A percentile compares a stretch with the other conserved stretches of the same genome.
phyloP scores from a whole-genome alignment of 306 rosid genomes.

The Trifolium pratense region DNA sequence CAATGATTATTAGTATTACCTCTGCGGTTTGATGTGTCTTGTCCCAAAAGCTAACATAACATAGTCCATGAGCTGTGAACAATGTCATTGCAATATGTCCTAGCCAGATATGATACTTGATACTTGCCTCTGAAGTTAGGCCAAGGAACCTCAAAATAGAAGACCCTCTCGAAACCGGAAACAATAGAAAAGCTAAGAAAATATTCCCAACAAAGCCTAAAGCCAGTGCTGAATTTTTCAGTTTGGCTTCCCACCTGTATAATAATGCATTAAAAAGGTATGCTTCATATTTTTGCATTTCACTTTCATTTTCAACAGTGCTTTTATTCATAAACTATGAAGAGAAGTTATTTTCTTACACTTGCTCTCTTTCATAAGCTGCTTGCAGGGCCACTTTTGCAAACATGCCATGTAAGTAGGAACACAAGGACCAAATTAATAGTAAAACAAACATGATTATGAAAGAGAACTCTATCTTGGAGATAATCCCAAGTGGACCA shows the following conservation, averaged over 20 bases:
- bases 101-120: conserved; percentile 83
- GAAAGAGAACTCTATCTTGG: conserved; percentile 53
- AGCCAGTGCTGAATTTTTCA: conserved; percentile 47
- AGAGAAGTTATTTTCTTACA: conserved; percentile 47
- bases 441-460: conserved; percentile 52
- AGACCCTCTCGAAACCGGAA: conserved; percentile 81
- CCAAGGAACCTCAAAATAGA: conserved; percentile 71
- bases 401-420: conserved; percentile 56
- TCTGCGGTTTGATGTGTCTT: conserved; percentile 2
- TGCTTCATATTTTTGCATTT: background rate
- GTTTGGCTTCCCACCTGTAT: conserved; percentile 67
- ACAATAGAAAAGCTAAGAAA: conserved; percentile 64
- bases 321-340: background rate
- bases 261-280: conserved; percentile 29
- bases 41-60: conserved; percentile 34
- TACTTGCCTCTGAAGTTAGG: conserved; percentile 70
- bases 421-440: conserved; percentile 57
- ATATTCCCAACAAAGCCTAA: conserved; percentile 67
- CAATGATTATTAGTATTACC: background rate
- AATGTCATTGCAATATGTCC: conserved; percentile 65
- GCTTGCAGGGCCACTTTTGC: conserved; percentile 35
- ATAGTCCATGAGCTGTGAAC: conserved; percentile 75
- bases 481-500: conserved; percentile 62
- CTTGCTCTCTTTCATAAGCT: conserved; percentile 37
- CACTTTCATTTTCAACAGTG: background rate